phyloP scores from a whole-genome alignment of 441 rosid genomes.

The Gossypium trilobum region DNA sequence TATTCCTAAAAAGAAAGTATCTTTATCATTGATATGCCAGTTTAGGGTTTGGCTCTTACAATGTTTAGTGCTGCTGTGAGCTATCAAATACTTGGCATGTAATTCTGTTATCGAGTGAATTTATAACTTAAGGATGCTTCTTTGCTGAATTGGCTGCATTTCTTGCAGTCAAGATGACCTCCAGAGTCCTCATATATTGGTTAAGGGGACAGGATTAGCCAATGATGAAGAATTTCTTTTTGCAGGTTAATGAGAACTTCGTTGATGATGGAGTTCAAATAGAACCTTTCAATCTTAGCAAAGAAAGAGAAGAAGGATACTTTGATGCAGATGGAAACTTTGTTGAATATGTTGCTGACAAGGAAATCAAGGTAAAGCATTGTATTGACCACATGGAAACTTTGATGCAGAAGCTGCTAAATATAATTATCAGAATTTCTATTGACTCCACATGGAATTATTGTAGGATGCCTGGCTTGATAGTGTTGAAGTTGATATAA shows the following conservation, averaged over 20 bases:
- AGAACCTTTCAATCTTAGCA: slow-evolving; percentile 82
- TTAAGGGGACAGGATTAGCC: slow-evolving; percentile 19
- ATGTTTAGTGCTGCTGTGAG: background rate
- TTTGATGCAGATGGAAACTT: slow-evolving; percentile 83
- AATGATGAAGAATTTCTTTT: slow-evolving; percentile 29
- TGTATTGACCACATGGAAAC: background rate
- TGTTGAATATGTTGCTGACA: slow-evolving; percentile 70
- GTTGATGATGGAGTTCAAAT: slow-evolving; percentile 81
- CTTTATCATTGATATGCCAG: background rate
- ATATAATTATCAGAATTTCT: background rate
- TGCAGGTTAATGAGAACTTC: slow-evolving; percentile 63
- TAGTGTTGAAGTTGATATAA: slow-evolving; percentile 51
- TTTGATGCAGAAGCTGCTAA: background rate
- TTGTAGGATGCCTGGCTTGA: slow-evolving; percentile 97
- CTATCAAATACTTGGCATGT: background rate
- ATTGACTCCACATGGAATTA: slow-evolving; percentile 5
- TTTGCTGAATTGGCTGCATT: slow-evolving; percentile 6
- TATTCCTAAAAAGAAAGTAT: background rate
- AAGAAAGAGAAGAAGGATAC: slow-evolving; percentile 95
- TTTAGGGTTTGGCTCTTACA: background rate
- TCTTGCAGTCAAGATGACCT: slow-evolving; percentile 15
- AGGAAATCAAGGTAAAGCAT: slow-evolving; percentile 58
- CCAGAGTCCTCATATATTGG: slow-evolving; percentile 14
- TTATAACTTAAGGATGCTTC: slow-evolving; percentile 12
- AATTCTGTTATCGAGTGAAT: background rate